Percentiles rank a stretch among this genome's conserved stretches.
phyloP scores from a whole-genome alignment of 2,329 filamentous ascomycete genomes.

The Clonostachys rhizophaga region DNA sequence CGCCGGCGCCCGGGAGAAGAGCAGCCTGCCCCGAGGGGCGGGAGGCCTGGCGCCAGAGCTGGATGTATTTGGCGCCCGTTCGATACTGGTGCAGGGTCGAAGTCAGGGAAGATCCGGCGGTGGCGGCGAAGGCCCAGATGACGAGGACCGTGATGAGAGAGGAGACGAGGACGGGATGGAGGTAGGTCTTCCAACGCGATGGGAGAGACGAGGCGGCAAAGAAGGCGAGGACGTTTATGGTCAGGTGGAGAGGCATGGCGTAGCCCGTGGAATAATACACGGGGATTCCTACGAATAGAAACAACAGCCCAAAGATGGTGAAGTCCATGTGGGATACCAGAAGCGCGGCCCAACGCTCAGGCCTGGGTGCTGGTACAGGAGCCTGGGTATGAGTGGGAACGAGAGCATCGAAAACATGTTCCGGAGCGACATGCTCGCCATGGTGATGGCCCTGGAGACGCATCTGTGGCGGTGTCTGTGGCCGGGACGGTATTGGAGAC shows the following conservation, averaged over 20 bases:
- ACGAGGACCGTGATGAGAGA: conserved; percentile 46
- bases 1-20: conserved; percentile 45
- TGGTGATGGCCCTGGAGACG: conserved; percentile 17
- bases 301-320: conserved; percentile 34
- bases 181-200: conserved; percentile 42
- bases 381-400: conserved; percentile 25
- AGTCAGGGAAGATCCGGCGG: conserved; percentile 30
- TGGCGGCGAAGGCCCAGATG: conserved; percentile 47
- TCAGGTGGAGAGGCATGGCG: conserved; percentile 40
- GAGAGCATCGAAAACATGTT: background rate
- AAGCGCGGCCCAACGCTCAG: conserved; percentile 43
- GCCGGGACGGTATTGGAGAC: conserved; percentile 15
- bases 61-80: conserved; percentile 46
- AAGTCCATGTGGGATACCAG: conserved; percentile 40
- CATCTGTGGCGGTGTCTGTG: conserved; percentile 15
- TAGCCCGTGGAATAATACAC: conserved; percentile 49
- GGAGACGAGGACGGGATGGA: conserved; percentile 55
- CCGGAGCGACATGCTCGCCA: background rate
- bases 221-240: conserved; percentile 46
- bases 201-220: conserved; percentile 39
- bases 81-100: conserved; percentile 40
- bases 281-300: conserved; percentile 47
- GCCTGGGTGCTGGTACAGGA: conserved; percentile 35
- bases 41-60: conserved; percentile 37
- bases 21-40: background rate